A percentile compares a stretch with the other conserved stretches of the same genome.
Conservation (phyloP, 2,329 filamentous ascomycete genomes). For the Calonectria multiphialidica region DNA sequence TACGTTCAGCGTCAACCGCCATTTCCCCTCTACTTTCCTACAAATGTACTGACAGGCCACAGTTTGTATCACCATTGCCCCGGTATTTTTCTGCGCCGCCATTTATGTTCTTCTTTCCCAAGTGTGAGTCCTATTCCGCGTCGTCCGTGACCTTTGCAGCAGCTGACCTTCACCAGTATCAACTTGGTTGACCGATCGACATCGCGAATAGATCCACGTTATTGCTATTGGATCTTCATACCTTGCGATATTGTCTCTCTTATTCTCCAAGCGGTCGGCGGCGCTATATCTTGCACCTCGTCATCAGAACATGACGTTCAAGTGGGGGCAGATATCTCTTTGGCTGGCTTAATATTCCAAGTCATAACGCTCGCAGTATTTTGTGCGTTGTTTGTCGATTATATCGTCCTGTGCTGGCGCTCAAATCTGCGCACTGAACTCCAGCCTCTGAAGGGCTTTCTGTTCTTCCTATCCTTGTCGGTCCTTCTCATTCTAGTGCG, state of each 20-base stretch:
- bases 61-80: slow-evolving; percentile 40
- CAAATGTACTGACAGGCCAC: not conserved
- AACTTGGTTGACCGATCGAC: slow-evolving; percentile 38
- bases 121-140: not conserved
- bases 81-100: slow-evolving; percentile 31
- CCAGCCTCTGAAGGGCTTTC: slow-evolving; percentile 57
- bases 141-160: not conserved
- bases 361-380: slow-evolving; percentile 62
- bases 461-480: slow-evolving; percentile 61
- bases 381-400: slow-evolving; percentile 54
- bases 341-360: slow-evolving; percentile 65
- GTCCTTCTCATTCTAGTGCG: slow-evolving; percentile 69
- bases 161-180: slow-evolving; percentile 23
- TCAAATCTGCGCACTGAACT: slow-evolving; percentile 40
- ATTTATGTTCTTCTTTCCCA: slow-evolving; percentile 6
- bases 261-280: slow-evolving; percentile 64
- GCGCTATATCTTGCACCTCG: slow-evolving; percentile 56
- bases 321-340: slow-evolving; percentile 60
- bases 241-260: slow-evolving; percentile 66
- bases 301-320: slow-evolving; percentile 45
- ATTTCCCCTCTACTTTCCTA: not conserved
- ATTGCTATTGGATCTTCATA: slow-evolving; percentile 46
- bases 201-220: slow-evolving; percentile 36
- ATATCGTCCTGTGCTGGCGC: slow-evolving; percentile 48
- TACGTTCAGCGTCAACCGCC: slow-evolving; percentile 43